These are phyloP conservation scores for Aspergillus flavus DNA, from an alignment of 2,329 filamentous ascomycete genomes.

Conservation along the genomic window DNA sequence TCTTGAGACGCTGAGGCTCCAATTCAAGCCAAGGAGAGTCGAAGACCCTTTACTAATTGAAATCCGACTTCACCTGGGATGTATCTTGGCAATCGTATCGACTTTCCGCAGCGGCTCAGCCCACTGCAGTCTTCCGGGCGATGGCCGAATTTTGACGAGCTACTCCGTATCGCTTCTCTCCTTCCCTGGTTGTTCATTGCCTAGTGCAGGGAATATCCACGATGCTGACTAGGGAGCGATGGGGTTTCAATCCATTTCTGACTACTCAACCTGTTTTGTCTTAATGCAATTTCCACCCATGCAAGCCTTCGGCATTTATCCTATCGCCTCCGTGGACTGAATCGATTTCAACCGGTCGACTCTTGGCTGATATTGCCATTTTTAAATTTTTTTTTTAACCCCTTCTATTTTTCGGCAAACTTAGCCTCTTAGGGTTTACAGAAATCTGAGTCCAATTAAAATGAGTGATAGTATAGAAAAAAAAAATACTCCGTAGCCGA, in stretches of 20 bases:
- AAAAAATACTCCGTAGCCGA: not conserved
- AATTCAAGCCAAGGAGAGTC: not conserved
- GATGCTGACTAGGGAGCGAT: not conserved
- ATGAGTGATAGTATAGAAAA: not conserved
- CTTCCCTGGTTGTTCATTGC: not conserved
- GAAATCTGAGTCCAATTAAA: not conserved
- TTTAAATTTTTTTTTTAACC: not conserved
- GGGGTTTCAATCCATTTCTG: not conserved
- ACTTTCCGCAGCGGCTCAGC: not conserved
- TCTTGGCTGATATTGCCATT: not conserved
- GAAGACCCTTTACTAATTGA: not conserved
- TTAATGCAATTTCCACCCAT: slow-evolving; percentile 8
- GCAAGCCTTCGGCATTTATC: slow-evolving; percentile 3
- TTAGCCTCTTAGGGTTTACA: not conserved
- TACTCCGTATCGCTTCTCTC: not conserved
- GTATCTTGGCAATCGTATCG: not conserved
- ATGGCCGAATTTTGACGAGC: not conserved
- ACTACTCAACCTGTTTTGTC: not conserved
- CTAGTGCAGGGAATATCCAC: slow-evolving; percentile 1
- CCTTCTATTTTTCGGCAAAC: not conserved
- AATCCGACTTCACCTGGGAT: not conserved
- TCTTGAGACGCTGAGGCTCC: not conserved
- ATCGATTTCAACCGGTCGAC: not conserved
- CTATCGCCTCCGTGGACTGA: not conserved
- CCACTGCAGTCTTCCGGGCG: not conserved